Conservation (phyloP, 305 asterid genomes). For the Ilex paraguariensis region DNA sequence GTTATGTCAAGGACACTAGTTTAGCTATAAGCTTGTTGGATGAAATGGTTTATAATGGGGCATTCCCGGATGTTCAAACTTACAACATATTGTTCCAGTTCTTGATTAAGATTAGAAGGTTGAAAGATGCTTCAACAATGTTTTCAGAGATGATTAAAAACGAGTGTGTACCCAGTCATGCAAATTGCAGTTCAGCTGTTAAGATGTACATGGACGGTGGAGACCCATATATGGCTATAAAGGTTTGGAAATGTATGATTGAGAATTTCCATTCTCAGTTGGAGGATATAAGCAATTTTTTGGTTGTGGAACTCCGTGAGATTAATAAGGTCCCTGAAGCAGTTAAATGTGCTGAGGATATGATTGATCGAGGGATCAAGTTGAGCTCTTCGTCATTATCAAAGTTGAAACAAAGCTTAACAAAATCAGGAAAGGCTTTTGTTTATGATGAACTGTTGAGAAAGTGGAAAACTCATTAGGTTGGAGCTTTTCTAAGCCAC, state of each 20-base stretch:
- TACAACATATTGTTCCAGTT: background rate
- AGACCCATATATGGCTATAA: constrained; percentile 47
- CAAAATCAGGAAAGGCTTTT: constrained; percentile 37
- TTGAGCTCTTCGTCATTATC: constrained; percentile 56
- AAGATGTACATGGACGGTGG: constrained; percentile 34
- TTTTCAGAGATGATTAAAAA: constrained; percentile 65
- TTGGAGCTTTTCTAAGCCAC: constrained; percentile 1
- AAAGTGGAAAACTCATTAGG: constrained; percentile 48
- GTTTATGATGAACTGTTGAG: constrained; percentile 50
- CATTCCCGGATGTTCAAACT: background rate
- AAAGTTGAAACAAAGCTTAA: constrained; percentile 56
- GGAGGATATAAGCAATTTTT: constrained; percentile 63
- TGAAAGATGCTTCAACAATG: background rate
- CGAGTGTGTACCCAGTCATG: constrained; percentile 51
- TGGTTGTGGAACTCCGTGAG: constrained; percentile 52
- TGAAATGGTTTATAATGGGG: constrained; percentile 1
- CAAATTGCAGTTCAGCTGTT: constrained; percentile 44
- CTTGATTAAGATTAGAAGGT: background rate
- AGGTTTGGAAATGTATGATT: constrained; percentile 61
- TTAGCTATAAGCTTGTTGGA: background rate
- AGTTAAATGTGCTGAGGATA: constrained; percentile 58
- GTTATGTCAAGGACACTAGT: background rate
- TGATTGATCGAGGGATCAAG: constrained; percentile 63
- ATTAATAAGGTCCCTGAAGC: constrained; percentile 59
- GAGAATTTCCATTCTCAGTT: constrained; percentile 46